Evolutionary conservation across 2,329 filamentous ascomycete species (phyloP).

Genomic region (Basipetospora chlamydospora): DNA sequence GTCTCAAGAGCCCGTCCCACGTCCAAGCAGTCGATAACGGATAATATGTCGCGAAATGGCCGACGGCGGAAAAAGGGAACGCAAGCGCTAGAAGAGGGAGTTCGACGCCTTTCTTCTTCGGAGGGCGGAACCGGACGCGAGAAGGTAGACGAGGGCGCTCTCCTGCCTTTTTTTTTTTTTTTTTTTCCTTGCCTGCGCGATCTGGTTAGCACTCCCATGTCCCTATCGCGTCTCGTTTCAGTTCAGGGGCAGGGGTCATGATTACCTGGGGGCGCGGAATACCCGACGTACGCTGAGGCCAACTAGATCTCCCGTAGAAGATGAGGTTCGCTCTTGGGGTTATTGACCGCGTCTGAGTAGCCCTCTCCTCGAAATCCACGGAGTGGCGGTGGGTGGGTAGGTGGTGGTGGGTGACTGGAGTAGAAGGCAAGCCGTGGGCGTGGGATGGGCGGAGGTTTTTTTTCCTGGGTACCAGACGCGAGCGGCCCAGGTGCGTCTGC

Average conservation of each 20-base stretch:
- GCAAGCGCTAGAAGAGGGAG: too few relatives aligned
- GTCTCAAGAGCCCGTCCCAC: too few relatives aligned
- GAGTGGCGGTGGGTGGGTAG: background rate
- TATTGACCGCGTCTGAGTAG: background rate
- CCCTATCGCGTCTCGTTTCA: background rate
- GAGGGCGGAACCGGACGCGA: too few relatives aligned
- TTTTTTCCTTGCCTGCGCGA: background rate
- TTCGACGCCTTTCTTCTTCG: too few relatives aligned
- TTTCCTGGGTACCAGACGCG: background rate
- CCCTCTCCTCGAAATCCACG: background rate
- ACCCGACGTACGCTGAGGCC: too few relatives aligned
- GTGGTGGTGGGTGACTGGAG: background rate
- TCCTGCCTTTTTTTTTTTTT: too few relatives aligned
- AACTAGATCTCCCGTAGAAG: too few relatives aligned
- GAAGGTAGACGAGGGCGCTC: background rate
- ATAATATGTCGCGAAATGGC: too few relatives aligned
- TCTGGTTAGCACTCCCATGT: conserved; percentile 1
- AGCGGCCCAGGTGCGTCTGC: background rate
- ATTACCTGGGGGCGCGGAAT: background rate
- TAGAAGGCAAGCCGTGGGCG: background rate
- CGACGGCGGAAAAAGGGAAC: too few relatives aligned
- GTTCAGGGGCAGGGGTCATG: background rate
- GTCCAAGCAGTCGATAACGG: too few relatives aligned
- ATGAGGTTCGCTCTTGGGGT: too few relatives aligned
- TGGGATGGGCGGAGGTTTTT: background rate